These are phyloP conservation scores for Echinochloa phyllopogon DNA, from an alignment of 176 grass and related monocot genomes.

Conservation along the genomic window DNA sequence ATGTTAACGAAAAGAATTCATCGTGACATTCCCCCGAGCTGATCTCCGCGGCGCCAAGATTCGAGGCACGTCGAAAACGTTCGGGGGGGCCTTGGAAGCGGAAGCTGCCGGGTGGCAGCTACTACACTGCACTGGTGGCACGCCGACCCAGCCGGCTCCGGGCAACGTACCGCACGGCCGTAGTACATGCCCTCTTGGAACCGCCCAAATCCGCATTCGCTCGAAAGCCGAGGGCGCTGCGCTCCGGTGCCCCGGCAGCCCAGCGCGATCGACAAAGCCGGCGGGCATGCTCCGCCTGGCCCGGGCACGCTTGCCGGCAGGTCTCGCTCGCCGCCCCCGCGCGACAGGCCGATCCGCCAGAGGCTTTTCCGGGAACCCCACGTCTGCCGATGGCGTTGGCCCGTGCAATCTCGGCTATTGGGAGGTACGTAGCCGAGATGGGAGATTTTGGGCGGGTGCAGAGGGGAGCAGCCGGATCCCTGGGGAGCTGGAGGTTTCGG, in stretches of 20 bases:
- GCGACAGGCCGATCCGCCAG: not conserved
- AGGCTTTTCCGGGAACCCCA: not conserved
- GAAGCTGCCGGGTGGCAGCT: constrained; percentile 21
- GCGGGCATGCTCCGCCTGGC: not conserved
- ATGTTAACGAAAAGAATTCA: not conserved
- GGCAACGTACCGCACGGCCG: not conserved
- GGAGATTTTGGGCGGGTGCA: not conserved
- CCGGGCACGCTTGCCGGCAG: constrained; percentile 35
- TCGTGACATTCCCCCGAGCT: constrained; percentile 29
- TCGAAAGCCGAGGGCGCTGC: constrained; percentile 31
- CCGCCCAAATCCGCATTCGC: constrained; percentile 44
- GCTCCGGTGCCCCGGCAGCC: not conserved
- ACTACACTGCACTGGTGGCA: not conserved
- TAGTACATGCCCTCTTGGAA: constrained; percentile 35
- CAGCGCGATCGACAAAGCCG: constrained; percentile 28
- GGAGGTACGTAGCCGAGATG: not conserved
- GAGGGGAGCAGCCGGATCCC: constrained; percentile 42
- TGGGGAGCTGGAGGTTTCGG: not conserved
- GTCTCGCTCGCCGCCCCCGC: not conserved
- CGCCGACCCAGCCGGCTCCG: not conserved
- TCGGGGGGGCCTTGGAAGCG: not conserved
- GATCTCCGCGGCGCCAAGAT: constrained; percentile 30
- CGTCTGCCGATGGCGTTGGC: not conserved
- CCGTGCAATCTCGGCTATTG: not conserved
- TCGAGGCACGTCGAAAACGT: constrained; percentile 19